Evolutionary conservation across 1,139 yeast species (phyloP), one percentile per base, ranked within the genome.

Genomic region (Yamadazyma atlantica): DNA sequence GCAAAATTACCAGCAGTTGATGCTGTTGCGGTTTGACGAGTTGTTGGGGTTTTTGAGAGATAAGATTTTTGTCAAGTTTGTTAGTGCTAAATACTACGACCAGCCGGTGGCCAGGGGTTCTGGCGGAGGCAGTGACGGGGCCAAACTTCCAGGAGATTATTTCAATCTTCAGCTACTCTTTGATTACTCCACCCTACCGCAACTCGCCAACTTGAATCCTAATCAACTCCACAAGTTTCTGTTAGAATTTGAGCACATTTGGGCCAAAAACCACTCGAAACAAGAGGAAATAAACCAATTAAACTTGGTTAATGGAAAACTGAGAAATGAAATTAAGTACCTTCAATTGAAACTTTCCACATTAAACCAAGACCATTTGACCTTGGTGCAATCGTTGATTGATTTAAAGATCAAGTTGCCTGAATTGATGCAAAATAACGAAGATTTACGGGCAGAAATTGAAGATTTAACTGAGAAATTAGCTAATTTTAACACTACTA

Each of bases 21-120:
- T 88, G 36, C 56, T 70, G 3, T 70, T 88, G 40, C 75, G 75
- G 38, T 88, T 90, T 62, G 97, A 90, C 57, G 74, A 78, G 9
- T 67, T 92, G 39, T 59, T 92, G 45, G 80, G 79, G 11, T 90
- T 77, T 55, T 69, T 92, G 53, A 90, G 90, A 62, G 89, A 85
- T 39, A 80, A 77, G 38, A 65, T 92, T 35, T 92, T 92, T 60
- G 82, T 80, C 50, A 72, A 75, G 34, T 88, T 87, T 57, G 67
- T 81, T 35, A 72, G 70, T 41, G 73, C 66, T 3, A 63, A 67
- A 27, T 66, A 55, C n/a, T 32, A 58, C 62, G 44, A 32, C 40
- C 49, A 28, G 11, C 48, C 48, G 15, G 48, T 46, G 33, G 38
- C 10, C 17, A 13, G 17, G n/a, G 12, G 12, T 16, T 4, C 16